These are phyloP conservation scores for Russula virescens DNA, from an alignment of 768 basidiomycete genomes.

Conservation along the genomic window DNA sequence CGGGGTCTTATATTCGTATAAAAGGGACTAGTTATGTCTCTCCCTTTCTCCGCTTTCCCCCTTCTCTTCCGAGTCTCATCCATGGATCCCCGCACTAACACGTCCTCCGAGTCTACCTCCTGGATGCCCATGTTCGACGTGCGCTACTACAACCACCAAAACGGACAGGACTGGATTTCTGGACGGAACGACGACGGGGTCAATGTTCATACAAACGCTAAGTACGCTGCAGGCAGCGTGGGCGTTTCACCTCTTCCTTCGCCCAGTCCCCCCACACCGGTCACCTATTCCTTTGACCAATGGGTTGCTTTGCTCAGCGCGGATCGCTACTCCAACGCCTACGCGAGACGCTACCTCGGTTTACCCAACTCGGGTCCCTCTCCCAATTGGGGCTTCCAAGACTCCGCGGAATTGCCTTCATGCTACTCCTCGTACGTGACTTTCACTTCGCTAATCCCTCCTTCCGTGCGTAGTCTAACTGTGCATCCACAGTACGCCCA, in stretches of 20 bases:
- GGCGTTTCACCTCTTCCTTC: neutral
- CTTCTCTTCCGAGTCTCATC: neutral
- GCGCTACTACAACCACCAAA: neutral
- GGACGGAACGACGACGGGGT: neutral
- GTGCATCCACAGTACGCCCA: neutral
- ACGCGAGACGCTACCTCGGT: neutral
- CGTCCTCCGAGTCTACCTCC: neutral
- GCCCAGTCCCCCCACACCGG: neutral
- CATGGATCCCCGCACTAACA: neutral
- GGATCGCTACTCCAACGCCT: neutral
- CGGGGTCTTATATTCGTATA: constrained; percentile 2
- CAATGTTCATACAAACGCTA: neutral
- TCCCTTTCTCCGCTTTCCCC: neutral
- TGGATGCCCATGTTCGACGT: constrained; percentile 1
- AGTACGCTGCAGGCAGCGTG: constrained; percentile 15
- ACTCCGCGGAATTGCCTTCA: neutral
- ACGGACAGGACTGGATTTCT: neutral
- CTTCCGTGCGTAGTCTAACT: neutral
- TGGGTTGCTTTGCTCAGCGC: neutral
- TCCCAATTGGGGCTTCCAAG: neutral
- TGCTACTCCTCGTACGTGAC: constrained; percentile 3
- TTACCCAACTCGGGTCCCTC: neutral
- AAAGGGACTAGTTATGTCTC: neutral
- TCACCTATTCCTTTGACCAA: neutral
- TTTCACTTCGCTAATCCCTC: neutral